Evolutionary conservation across 192 early-diverging fungal genomes (phyloP).

Genomic region (Anaeromyces robustus): DNA sequence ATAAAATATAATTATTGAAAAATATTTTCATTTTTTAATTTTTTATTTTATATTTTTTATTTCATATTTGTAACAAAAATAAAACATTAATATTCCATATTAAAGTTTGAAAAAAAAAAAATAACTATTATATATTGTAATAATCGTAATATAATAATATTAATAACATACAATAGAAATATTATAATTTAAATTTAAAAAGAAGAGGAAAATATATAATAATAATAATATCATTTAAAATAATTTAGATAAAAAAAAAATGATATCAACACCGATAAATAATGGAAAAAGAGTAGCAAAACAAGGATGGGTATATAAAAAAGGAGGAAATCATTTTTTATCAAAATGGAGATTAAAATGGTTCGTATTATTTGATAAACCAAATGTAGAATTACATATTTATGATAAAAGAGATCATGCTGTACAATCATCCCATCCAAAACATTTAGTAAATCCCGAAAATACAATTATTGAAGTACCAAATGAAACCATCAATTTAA

Average conservation of each 20-base stretch:
- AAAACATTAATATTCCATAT: too few relatives aligned
- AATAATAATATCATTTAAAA: not conserved
- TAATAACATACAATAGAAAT: too few relatives aligned
- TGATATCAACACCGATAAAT: not conserved
- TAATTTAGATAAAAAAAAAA: not conserved
- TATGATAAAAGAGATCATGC: not conserved
- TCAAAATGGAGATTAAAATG: not conserved
- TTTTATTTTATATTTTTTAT: too few relatives aligned
- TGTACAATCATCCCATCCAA: not conserved
- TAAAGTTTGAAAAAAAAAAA: too few relatives aligned
- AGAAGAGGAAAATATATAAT: not conserved
- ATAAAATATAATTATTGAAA: too few relatives aligned
- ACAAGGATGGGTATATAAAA: not conserved
- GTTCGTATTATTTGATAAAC: not conserved
- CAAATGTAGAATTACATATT: not conserved
- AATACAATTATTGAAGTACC: not conserved
- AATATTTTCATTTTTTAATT: too few relatives aligned
- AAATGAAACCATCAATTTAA: not conserved
- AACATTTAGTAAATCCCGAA: not conserved
- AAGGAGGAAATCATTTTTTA: not conserved
- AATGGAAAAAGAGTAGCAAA: not conserved
- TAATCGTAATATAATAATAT: too few relatives aligned
- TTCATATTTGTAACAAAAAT: too few relatives aligned
- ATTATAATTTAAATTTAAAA: too few relatives aligned
- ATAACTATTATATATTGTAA: too few relatives aligned